Evolutionary conservation across 2,329 filamentous ascomycete genomes (phyloP).

Genomic region (Bipolaris gigantea): DNA sequence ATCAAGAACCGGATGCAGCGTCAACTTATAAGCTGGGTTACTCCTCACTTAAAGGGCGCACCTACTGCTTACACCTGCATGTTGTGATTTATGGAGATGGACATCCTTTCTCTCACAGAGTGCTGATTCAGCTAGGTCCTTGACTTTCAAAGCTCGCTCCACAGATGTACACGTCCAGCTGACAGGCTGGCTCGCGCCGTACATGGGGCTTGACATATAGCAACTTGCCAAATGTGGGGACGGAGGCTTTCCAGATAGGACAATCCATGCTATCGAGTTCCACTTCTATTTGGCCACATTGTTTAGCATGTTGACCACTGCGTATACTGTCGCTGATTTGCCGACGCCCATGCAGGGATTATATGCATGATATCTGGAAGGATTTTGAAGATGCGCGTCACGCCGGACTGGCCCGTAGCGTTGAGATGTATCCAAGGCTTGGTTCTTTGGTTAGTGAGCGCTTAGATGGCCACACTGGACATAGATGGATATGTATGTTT

Average conservation of each 20-base stretch:
- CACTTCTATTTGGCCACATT: not conserved
- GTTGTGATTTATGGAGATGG: not conserved
- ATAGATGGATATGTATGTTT: not conserved
- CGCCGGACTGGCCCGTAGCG: not conserved
- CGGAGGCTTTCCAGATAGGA: not conserved
- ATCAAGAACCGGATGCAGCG: not conserved
- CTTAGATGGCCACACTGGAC: not conserved
- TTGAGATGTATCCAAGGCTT: not conserved
- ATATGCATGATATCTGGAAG: conserved; percentile 1
- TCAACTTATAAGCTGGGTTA: not conserved
- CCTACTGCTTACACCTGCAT: not conserved
- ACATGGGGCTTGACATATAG: too few relatives aligned
- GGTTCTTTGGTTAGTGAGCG: not conserved
- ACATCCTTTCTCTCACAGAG: too few relatives aligned
- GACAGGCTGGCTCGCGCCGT: not conserved
- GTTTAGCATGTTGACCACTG: not conserved
- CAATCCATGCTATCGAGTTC: not conserved
- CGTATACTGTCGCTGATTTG: not conserved
- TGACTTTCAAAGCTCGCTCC: not conserved
- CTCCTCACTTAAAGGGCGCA: not conserved
- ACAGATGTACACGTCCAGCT: not conserved
- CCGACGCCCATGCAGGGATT: not conserved
- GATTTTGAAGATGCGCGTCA: conserved; percentile 1
- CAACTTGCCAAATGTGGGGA: not conserved
- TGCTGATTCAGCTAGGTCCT: not conserved